Evolutionary conservation across 208 protist species (phyloP).

Genomic region (Naegleria gruberi): DNA sequence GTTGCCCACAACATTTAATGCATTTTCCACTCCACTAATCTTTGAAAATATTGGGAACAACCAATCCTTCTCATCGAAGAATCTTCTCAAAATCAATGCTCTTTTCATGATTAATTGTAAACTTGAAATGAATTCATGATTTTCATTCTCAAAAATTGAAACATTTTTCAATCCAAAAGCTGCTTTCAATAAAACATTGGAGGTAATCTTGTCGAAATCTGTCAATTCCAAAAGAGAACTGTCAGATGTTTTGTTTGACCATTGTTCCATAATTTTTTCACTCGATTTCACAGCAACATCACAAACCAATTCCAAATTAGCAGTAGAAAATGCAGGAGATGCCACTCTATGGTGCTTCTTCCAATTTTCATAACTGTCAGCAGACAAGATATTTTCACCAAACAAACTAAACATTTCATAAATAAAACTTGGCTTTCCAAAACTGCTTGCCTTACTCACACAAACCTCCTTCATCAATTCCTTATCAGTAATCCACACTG

Average conservation of each 20-base stretch:
- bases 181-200: neutral
- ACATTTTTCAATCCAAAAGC: neutral
- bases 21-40: neutral
- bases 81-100: neutral
- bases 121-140: too few species aligned
- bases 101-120: too few species aligned
- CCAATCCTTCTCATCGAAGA: neutral
- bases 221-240: neutral
- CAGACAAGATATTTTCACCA: neutral
- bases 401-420: neutral
- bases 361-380: neutral
- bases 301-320: neutral
- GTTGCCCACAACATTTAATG: neutral
- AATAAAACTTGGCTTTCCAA: too few species aligned
- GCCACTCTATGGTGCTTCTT: neutral
- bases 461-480: neutral
- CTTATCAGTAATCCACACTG: neutral
- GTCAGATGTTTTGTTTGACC: neutral
- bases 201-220: neutral
- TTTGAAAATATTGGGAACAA: neutral
- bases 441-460: too few species aligned
- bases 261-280: neutral
- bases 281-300: neutral
- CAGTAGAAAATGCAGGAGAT: neutral
- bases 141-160: neutral